Evolutionary conservation across 306 rosid species (phyloP).

Genomic region (Astragalus glycyphyllos): DNA sequence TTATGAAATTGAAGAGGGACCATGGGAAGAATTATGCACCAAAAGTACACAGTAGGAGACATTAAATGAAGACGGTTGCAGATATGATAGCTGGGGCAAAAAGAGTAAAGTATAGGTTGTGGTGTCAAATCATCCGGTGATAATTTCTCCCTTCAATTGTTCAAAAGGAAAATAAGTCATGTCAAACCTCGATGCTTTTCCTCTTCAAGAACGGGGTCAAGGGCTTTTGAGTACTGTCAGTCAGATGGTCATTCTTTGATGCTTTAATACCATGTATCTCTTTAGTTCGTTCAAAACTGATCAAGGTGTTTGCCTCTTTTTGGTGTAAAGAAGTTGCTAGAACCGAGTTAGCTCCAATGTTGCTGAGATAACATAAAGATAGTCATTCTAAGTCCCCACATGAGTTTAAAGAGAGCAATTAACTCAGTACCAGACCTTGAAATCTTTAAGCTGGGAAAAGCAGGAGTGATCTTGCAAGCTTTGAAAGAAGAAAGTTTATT

Average conservation of each 20-base stretch:
- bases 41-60: conserved; percentile 26
- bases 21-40: conserved; percentile 25
- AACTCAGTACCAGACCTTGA: conserved; percentile 54
- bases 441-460: conserved; percentile 55
- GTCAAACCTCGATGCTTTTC: conserved; percentile 67
- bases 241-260: conserved; percentile 46
- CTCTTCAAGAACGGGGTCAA: conserved; percentile 59
- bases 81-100: not conserved
- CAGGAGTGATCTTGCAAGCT: conserved; percentile 51
- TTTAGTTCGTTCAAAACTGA: conserved; percentile 44
- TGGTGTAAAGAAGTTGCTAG: conserved; percentile 45
- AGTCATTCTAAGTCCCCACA: conserved; percentile 35
- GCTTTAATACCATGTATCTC: conserved; percentile 47
- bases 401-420: conserved; percentile 20
- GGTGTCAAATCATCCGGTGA: conserved; percentile 35
- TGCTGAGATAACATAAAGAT: conserved; percentile 48
- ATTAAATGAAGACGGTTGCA: conserved; percentile 32
- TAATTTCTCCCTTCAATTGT: conserved; percentile 19
- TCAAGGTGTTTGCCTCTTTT: conserved; percentile 45
- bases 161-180: conserved; percentile 16
- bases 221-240: conserved; percentile 50
- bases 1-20: not conserved
- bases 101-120: conserved; percentile 1
- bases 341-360: conserved; percentile 47
- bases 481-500: conserved; percentile 54